Evolutionary conservation across 148 eudicot species (phyloP), one percentile per base, ranked within the genome.

Genomic region (Amaranthus cruentus): DNA sequence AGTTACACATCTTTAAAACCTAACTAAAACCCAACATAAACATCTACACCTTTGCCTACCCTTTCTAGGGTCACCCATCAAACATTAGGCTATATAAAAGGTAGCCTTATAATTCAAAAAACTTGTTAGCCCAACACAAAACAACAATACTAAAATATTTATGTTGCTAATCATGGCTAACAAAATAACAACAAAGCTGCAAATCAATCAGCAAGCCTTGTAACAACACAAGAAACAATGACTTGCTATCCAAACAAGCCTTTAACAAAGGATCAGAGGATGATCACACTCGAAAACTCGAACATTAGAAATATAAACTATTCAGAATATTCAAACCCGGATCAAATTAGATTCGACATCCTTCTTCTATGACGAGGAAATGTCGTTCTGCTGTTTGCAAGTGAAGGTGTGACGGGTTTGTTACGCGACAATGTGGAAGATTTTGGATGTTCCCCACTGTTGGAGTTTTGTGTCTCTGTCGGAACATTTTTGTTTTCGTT

Each of bases 311-410:
- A 28, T 28, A 2, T 28, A 66, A 66, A 75, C 9, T 68, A 53
- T 42, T 47, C 47, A 58, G 50, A 21, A 18, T 44, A 49, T 50
- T 42, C 60, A 59, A 51, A 52, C 21, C 13, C 14, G 55, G 58
- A 66, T 66, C 38, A 51, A 54, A 65, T 84, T 49, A 88, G 15
- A 80, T 83, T 74, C 14, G 93, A 89, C 84, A 85, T 83, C 77
- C 90, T 84, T 80, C 93, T 87, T 59, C 88, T 82, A 62, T 89
- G 93, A 63, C 80, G 87, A 47, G 68, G 44, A n/a, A 81, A 52
- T 14, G 77, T 63, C 28, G 75, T 57, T 75, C 73, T 85, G 72
- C 73, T 74, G 77, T 76, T 84, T 53, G 86, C 81, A 87, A 78
- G 77, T 10, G 86, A 85, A 69, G 85, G 79, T 59, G 81, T 74